A percentile compares a stretch with the other conserved stretches of the same genome.
Evolutionary conservation across 2,329 filamentous ascomycete genomes (phyloP).

Genomic region (Mollisiaceae sp.): DNA sequence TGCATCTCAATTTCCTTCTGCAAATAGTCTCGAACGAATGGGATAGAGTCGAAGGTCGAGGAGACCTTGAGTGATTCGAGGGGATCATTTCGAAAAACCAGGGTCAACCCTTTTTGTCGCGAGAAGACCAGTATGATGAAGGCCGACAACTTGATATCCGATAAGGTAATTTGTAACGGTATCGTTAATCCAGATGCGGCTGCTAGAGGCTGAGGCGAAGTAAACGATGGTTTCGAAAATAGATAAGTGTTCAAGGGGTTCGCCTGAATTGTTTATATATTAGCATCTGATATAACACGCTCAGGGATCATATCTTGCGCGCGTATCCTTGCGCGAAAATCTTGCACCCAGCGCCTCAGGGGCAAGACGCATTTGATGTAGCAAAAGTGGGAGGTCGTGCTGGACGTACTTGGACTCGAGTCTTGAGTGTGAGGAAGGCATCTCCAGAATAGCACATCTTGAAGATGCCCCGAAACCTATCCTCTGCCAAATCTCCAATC

Average conservation of each 20-base stretch:
- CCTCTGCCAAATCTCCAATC: constrained; percentile 96
- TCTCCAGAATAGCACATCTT: constrained; percentile 99
- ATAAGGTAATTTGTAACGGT: constrained; percentile 94
- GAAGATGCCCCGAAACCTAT: constrained; percentile 96
- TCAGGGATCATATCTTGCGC: constrained; percentile 31
- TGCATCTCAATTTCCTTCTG: constrained; percentile 96
- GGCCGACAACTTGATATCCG: constrained; percentile 92
- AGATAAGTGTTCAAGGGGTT: constrained; percentile 97
- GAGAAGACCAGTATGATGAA: constrained; percentile 99
- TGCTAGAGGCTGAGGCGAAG: constrained; percentile 89
- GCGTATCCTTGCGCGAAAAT: constrained; percentile 42
- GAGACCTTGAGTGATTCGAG: constrained; percentile 98
- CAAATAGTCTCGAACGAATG: constrained; percentile 95
- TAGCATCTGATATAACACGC: constrained; percentile 48
- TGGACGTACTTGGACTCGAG: constrained; percentile 81
- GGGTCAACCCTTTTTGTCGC: constrained; percentile 92
- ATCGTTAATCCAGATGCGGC: constrained; percentile 93
- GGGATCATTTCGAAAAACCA: constrained; percentile 97
- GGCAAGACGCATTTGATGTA: constrained; percentile 16
- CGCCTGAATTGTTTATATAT: constrained; percentile 65
- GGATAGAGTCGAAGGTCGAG: constrained; percentile 98
- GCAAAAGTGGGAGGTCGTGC: constrained; percentile 16
- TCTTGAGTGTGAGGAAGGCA: constrained; percentile 93
- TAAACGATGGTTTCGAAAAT: constrained; percentile 87
- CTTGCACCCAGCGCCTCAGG: constrained; percentile 30